Evolutionary conservation across 306 rosid species (phyloP), one percentile per base, ranked within the genome.

Genomic region (Begonia masoniana): DNA sequence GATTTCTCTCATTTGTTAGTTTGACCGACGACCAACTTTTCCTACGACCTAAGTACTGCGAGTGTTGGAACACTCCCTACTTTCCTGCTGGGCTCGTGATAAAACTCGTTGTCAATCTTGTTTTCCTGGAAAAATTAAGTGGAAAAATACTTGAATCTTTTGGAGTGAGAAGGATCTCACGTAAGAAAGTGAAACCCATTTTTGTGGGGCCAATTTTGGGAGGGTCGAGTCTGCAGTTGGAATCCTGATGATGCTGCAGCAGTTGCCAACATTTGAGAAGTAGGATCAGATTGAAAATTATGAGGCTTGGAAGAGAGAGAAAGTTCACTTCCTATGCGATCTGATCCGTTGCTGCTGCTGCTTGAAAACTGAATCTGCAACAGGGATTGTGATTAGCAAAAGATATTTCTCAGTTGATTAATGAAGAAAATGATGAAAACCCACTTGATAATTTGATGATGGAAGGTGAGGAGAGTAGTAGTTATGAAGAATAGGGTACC

Each of bases 161-260:
- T 10, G 9, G 8, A 15, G 47, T 0, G 59, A 15, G 35, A 7
- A 43, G 23, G 65, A 61, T 59, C 59, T 65, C 66, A 54, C 1
- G 42, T 67, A 39, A 77, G 80, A 14, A 77, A 31, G 69, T 79
- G 92, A 72, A 82, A 82, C 35, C 83, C 88, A 65, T 78, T 77
- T 57, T 70, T 80, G 61, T 77, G 93, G 75, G 69, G 74, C 95
- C 85, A 74, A 72, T 67, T 64, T 72, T 76, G 14, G 43, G 62
- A 35, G 51, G 54, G 41, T 67, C 63, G 54, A 41, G 69, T 81
- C 74, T 80, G 97, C 42, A 62, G 80, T 68, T 82, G 78, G 99
- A 92, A 92, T 92, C 99, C 99, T 92, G 99, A 92, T 92, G 99
- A 92, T 92, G 99, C 99, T 92, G 99, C 99, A 79, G 96, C 91